phyloP scores from a whole-genome alignment of 2,329 filamentous ascomycete genomes.

The Phyllosticta paracitricarpa region DNA sequence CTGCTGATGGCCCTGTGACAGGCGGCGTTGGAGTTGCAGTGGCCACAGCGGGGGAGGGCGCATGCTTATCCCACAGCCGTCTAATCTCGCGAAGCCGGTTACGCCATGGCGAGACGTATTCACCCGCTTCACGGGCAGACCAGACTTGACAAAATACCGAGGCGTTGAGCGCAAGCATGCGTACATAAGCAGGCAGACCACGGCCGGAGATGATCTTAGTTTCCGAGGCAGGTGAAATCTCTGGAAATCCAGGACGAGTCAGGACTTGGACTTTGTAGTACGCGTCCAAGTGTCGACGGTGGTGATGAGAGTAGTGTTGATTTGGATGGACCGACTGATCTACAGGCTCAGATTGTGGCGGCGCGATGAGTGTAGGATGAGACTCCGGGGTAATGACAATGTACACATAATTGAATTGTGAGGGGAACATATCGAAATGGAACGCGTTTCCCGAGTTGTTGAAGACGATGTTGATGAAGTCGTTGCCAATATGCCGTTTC shows the following conservation, averaged over 20 bases:
- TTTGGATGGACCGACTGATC: not conserved
- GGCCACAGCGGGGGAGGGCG: constrained; percentile 12
- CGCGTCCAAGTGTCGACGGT: constrained; percentile 34
- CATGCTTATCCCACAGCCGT: constrained; percentile 62
- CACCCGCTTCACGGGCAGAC: constrained; percentile 64
- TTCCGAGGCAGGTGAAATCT: constrained; percentile 80
- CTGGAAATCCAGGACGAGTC: constrained; percentile 79
- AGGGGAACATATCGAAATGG: constrained; percentile 82
- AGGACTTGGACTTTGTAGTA: constrained; percentile 90
- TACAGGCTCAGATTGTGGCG: constrained; percentile 10
- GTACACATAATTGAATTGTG: constrained; percentile 92
- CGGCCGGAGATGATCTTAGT: constrained; percentile 80
- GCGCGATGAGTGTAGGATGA: constrained; percentile 61
- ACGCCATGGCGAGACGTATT: constrained; percentile 83
- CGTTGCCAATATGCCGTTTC: constrained; percentile 93
- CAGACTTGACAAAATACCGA: constrained; percentile 92
- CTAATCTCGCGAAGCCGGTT: constrained; percentile 78
- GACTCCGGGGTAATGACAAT: constrained; percentile 91
- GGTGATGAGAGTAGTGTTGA: constrained; percentile 15
- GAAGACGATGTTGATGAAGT: constrained; percentile 96
- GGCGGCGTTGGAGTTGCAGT: constrained; percentile 9
- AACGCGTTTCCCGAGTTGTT: constrained; percentile 91
- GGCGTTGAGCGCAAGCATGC: constrained; percentile 82
- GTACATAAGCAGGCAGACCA: constrained; percentile 74
- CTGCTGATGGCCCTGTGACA: constrained; percentile 18